phyloP scores from a whole-genome alignment of 192 early-diverging fungal genomes.

The Linnemannia exigua region DNA sequence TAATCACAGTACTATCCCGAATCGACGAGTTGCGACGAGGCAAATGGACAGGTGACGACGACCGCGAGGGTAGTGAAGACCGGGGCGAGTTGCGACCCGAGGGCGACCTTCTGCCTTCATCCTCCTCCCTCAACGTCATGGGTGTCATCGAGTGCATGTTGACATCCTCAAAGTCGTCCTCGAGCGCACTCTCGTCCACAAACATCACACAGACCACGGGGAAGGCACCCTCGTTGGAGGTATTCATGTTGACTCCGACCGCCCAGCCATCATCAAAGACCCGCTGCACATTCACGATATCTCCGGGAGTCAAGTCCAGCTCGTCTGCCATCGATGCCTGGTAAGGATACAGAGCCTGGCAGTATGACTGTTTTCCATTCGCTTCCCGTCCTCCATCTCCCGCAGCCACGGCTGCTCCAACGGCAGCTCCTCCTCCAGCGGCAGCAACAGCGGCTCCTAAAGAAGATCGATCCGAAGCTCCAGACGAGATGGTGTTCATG shows the following conservation, averaged over 20 bases:
- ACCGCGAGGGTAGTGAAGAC: constrained; percentile 52
- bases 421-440: background rate
- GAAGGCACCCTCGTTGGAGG: constrained; percentile 83
- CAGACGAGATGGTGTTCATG: constrained; percentile 36
- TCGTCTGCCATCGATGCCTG: constrained; percentile 82
- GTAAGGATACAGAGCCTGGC: constrained; percentile 67
- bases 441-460: background rate
- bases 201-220: constrained; percentile 83
- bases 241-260: constrained; percentile 82
- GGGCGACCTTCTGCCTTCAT: constrained; percentile 44
- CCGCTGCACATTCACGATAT: constrained; percentile 77
- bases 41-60: constrained; percentile 48
- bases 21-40: constrained; percentile 52
- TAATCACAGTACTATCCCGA: constrained; percentile 47
- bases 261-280: constrained; percentile 95
- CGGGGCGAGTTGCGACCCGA: constrained; percentile 50
- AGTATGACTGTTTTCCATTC: constrained; percentile 41
- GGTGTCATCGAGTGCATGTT: constrained; percentile 53
- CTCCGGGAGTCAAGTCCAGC: constrained; percentile 77
- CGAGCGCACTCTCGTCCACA: constrained; percentile 53
- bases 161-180: constrained; percentile 55
- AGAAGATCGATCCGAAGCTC: background rate
- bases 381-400: constrained; percentile 22
- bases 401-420: constrained; percentile 13
- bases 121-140: constrained; percentile 55